A percentile compares a stretch with the other conserved stretches of the same genome.
Conservation (phyloP, 495 filamentous ascomycete genomes). For the Aspergillus incahuasiensis region DNA sequence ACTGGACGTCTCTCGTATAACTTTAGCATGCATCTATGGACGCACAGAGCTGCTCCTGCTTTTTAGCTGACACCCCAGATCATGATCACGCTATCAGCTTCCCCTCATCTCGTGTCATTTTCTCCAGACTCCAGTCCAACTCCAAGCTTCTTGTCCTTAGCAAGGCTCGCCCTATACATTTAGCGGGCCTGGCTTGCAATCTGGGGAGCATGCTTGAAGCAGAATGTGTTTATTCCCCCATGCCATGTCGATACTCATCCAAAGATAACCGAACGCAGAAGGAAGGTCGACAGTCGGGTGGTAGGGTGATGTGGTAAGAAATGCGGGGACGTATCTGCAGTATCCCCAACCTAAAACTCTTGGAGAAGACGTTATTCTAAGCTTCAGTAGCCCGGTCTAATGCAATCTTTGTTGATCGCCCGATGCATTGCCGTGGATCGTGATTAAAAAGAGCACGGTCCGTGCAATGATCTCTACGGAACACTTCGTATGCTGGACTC, state of each 20-base stretch:
- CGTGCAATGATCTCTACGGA: not conserved
- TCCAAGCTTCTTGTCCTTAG: not conserved
- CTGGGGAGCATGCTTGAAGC: not conserved
- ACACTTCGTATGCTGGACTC: not conserved
- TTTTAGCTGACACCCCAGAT: conserved; percentile 6
- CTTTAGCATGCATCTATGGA: too few relatives aligned
- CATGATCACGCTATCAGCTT: conserved; percentile 13
- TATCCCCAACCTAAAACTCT: not conserved
- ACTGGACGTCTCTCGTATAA: not conserved
- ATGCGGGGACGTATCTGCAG: not conserved
- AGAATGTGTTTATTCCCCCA: not conserved
- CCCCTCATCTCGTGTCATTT: not conserved
- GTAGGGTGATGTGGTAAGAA: too few relatives aligned
- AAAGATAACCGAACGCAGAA: not conserved
- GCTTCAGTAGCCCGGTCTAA: conserved; percentile 1
- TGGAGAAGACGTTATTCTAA: conserved; percentile 1
- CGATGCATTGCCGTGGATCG: conserved; percentile 1
- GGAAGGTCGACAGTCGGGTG: too few relatives aligned
- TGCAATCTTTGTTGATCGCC: not conserved
- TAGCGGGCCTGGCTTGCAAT: not conserved
- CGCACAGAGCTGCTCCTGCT: too few relatives aligned
- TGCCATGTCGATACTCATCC: not conserved
- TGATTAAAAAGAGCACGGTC: not conserved
- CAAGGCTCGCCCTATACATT: not conserved
- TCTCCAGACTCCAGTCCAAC: not conserved